phyloP scores from a whole-genome alignment of 257 asterid species.

The Solanum pinnatisectum region DNA sequence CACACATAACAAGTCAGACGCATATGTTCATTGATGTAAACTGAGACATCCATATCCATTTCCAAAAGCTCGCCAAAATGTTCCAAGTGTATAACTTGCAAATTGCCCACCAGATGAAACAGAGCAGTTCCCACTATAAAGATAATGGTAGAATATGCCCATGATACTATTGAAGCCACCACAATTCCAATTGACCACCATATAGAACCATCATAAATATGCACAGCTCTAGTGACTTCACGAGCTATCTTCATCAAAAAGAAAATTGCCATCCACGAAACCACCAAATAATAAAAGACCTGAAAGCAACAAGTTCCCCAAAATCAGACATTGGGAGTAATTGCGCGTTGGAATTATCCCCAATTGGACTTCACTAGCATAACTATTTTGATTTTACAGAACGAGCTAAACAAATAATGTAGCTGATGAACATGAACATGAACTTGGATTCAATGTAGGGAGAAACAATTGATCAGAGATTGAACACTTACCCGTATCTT shows the following conservation, averaged over 20 bases:
- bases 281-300: constrained; percentile 50
- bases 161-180: constrained; percentile 43
- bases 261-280: constrained; percentile 56
- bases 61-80: constrained; percentile 66
- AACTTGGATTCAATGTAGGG: background rate
- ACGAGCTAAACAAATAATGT: background rate
- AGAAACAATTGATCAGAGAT: background rate
- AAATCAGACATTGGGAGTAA: background rate
- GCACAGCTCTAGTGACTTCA: constrained; percentile 47
- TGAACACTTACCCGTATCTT: constrained; percentile 44
- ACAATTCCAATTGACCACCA: constrained; percentile 36
- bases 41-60: constrained; percentile 58
- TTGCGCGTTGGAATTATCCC: background rate
- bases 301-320: constrained; percentile 11
- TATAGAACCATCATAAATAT: constrained; percentile 41
- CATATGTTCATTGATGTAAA: constrained; percentile 76
- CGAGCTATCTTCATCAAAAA: constrained; percentile 53
- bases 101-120: constrained; percentile 65
- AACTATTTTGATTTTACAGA: background rate
- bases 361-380: background rate
- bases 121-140: constrained; percentile 62
- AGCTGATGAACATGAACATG: background rate
- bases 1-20: constrained; percentile 48
- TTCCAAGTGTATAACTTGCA: constrained; percentile 72
- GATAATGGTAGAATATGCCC: constrained; percentile 62